A percentile compares a stretch with the other conserved stretches of the same genome.
phyloP scores from a whole-genome alignment of 2,329 filamentous ascomycete genomes.

The Ophiocordyceps camponoti-leonardi region DNA sequence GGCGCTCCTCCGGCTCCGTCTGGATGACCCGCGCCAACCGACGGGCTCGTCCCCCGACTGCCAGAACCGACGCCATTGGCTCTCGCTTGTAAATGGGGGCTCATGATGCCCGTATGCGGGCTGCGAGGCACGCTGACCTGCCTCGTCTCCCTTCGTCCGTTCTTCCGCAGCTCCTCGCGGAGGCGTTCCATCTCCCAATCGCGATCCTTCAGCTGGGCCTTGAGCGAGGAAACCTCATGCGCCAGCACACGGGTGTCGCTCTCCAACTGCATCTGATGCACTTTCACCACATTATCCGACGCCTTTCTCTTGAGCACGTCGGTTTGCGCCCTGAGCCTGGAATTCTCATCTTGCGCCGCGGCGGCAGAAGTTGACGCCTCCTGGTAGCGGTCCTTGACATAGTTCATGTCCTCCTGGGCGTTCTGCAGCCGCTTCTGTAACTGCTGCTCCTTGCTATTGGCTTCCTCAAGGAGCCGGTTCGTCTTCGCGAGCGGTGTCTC shows the following conservation, averaged over 20 bases:
- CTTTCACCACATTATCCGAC: conserved; percentile 24
- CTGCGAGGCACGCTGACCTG: conserved; percentile 39
- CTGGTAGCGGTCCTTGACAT: conserved; percentile 41
- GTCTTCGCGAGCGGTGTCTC: conserved; percentile 10
- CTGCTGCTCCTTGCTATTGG: conserved; percentile 18
- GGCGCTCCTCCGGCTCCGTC: conserved; percentile 7
- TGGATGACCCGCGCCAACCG: conserved; percentile 12
- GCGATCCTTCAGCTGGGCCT: conserved; percentile 26
- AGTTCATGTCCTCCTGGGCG: conserved; percentile 34
- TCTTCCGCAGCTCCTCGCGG: conserved; percentile 32
- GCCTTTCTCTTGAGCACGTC: conserved; percentile 23
- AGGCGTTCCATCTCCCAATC: conserved; percentile 30
- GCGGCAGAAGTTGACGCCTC: conserved; percentile 30
- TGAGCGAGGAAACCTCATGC: conserved; percentile 23
- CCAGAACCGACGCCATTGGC: conserved; percentile 16
- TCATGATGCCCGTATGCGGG: conserved; percentile 35
- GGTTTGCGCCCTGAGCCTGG: conserved; percentile 23
- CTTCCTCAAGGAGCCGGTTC: conserved; percentile 18
- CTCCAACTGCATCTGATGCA: conserved; percentile 28
- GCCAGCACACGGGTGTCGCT: conserved; percentile 16
- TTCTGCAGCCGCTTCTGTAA: conserved; percentile 23
- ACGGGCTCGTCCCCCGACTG: conserved; percentile 34
- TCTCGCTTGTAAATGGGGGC: conserved; percentile 20
- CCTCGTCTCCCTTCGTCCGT: conserved; percentile 35
- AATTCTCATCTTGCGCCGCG: conserved; percentile 27